A percentile compares a stretch with the other conserved stretches of the same genome.
Evolutionary conservation across 306 rosid genomes (phyloP).

Genomic region (Glycine soja): DNA sequence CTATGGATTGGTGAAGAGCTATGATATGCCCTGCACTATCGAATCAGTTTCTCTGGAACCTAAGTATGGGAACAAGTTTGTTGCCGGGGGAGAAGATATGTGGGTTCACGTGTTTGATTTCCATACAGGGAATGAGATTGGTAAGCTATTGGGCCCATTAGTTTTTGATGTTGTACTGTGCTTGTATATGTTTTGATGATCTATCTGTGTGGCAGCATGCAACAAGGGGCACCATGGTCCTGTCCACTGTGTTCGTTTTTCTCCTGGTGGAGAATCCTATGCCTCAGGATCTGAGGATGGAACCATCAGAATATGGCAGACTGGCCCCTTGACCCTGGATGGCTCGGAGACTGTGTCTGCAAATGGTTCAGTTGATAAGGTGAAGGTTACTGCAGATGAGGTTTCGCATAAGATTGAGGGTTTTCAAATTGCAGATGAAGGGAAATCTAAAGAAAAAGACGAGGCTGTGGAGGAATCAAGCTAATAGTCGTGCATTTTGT

Average conservation of each 20-base stretch:
- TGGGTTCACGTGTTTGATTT: slow-evolving; percentile 95
- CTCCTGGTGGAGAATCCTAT: slow-evolving; percentile 98
- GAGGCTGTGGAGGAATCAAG: slow-evolving; percentile 64
- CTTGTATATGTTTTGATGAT: slow-evolving; percentile 28
- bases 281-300: slow-evolving; percentile 99
- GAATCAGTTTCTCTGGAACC: slow-evolving; percentile 98
- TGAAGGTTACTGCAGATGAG: slow-evolving; percentile 68
- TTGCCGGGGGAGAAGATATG: slow-evolving; percentile 99
- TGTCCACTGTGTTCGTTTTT: slow-evolving; percentile 93
- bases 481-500: slow-evolving; percentile 33
- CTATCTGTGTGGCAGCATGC: slow-evolving; percentile 76
- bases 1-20: slow-evolving; percentile 94
- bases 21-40: slow-evolving; percentile 89
- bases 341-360: slow-evolving; percentile 60
- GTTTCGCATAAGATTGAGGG: slow-evolving; percentile 84
- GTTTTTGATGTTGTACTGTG: not conserved
- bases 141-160: slow-evolving; percentile 52
- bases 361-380: slow-evolving; percentile 71
- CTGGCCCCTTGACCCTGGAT: slow-evolving; percentile 74
- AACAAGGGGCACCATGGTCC: slow-evolving; percentile 99
- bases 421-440: slow-evolving; percentile 76
- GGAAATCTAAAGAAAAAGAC: slow-evolving; percentile 68
- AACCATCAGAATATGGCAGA: slow-evolving; percentile 98
- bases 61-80: slow-evolving; percentile 86
- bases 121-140: slow-evolving; percentile 92